phyloP scores from a whole-genome alignment of 2,329 filamentous ascomycete genomes.

The Ophiostoma ulmi region DNA sequence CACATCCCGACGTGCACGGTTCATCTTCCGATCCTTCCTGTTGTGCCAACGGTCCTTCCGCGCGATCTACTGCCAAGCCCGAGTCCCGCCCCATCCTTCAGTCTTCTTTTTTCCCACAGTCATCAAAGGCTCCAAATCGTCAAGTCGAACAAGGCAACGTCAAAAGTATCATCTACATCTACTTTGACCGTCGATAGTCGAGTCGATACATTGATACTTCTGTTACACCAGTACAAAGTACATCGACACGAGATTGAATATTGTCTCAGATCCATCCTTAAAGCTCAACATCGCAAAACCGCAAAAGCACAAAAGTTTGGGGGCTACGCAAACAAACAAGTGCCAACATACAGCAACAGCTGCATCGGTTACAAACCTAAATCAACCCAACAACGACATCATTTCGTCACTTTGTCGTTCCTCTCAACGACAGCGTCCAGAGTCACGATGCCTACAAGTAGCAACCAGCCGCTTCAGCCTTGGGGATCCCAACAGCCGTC shows the following conservation, averaged over 20 bases:
- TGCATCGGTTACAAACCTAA: constrained; percentile 8
- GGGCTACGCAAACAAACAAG: neutral
- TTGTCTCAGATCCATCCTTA: neutral
- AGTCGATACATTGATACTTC: neutral
- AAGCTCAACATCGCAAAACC: neutral
- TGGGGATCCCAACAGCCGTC: constrained; percentile 27
- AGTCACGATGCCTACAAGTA: constrained; percentile 28
- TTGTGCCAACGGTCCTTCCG: neutral
- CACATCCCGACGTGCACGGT: neutral
- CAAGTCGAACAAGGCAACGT: neutral
- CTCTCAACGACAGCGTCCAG: neutral
- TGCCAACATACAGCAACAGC: neutral
- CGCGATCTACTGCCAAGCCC: constrained; percentile 6
- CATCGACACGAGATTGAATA: neutral
- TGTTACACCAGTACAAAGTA: constrained; percentile 13
- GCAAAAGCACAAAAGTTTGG: neutral
- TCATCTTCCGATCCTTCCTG: neutral
- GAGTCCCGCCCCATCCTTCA: neutral
- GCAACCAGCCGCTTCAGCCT: constrained; percentile 30
- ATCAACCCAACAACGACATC: neutral
- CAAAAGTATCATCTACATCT: constrained; percentile 3
- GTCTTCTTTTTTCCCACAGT: neutral
- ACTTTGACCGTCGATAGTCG: neutral
- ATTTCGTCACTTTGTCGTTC: neutral
- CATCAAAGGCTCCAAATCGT: neutral